phyloP scores from a whole-genome alignment of 2,329 filamentous ascomycete species.

The Leptodontidium sp. region DNA sequence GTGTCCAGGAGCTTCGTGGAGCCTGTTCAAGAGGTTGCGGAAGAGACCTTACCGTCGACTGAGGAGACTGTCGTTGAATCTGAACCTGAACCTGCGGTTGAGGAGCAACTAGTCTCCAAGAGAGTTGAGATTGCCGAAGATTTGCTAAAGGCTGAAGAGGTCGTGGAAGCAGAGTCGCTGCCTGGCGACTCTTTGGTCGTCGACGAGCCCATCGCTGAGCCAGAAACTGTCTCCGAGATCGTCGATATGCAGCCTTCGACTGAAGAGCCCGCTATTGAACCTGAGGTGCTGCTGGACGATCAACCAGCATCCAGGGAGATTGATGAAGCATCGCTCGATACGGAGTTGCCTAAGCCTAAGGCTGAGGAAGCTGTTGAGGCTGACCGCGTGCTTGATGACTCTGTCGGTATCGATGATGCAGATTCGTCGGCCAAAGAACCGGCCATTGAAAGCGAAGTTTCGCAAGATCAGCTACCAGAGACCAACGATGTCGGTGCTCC shows the following conservation, averaged over 20 bases:
- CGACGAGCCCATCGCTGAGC: not conserved
- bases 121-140: not conserved
- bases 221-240: not conserved
- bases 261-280: not conserved
- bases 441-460: not conserved
- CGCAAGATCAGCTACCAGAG: too few species aligned
- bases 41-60: not conserved
- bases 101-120: not conserved
- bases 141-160: not conserved
- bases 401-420: not conserved
- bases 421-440: not conserved
- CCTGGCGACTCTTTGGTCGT: not conserved
- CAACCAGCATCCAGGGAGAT: not conserved
- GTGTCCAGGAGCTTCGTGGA: not conserved
- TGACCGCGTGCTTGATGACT: not conserved
- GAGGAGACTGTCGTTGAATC: not conserved
- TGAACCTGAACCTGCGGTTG: not conserved
- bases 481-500: too few species aligned
- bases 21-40: not conserved
- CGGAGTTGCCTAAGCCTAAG: not conserved
- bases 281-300: not conserved
- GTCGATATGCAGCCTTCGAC: not conserved
- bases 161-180: not conserved
- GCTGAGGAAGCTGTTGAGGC: not conserved
- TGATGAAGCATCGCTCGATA: not conserved